Evolutionary conservation across 768 basidiomycete genomes (phyloP).

Genomic region (Phylloporus arenicola): DNA sequence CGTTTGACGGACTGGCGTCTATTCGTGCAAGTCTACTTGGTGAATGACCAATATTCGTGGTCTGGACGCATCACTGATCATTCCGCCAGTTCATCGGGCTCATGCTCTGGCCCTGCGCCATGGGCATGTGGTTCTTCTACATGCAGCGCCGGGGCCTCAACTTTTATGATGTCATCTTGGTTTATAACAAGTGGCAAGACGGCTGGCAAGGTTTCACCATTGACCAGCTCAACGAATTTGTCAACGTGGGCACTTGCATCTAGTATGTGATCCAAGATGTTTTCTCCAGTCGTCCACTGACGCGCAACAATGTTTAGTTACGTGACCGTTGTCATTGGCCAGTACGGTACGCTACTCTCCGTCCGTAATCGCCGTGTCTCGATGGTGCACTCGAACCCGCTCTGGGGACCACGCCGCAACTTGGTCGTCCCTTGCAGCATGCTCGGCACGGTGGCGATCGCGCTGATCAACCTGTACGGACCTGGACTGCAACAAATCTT

Average conservation of each 20-base stretch:
- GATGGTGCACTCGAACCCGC: slow-evolving; percentile 21
- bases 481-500: slow-evolving; percentile 29
- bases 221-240: slow-evolving; percentile 32
- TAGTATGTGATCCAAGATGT: slow-evolving; percentile 33
- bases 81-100: slow-evolving; percentile 36
- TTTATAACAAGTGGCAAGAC: slow-evolving; percentile 35
- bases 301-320: slow-evolving; percentile 23
- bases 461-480: slow-evolving; percentile 34
- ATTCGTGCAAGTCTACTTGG: slow-evolving; percentile 44
- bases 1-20: slow-evolving; percentile 45
- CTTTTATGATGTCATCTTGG: slow-evolving; percentile 34
- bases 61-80: slow-evolving; percentile 1
- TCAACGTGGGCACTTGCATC: slow-evolving; percentile 37
- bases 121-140: slow-evolving; percentile 39
- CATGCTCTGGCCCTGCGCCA: slow-evolving; percentile 41
- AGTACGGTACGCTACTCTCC: slow-evolving; percentile 22
- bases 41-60: slow-evolving; percentile 17
- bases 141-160: slow-evolving; percentile 32
- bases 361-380: slow-evolving; percentile 29
- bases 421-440: slow-evolving; percentile 30
- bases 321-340: slow-evolving; percentile 30
- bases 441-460: slow-evolving; percentile 27
- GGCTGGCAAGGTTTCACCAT: slow-evolving; percentile 31
- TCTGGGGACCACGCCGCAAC: slow-evolving; percentile 38
- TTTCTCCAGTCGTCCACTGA: background rate